Conservation (phyloP, 345 rosid species). For the Corymbia maculata region DNA sequence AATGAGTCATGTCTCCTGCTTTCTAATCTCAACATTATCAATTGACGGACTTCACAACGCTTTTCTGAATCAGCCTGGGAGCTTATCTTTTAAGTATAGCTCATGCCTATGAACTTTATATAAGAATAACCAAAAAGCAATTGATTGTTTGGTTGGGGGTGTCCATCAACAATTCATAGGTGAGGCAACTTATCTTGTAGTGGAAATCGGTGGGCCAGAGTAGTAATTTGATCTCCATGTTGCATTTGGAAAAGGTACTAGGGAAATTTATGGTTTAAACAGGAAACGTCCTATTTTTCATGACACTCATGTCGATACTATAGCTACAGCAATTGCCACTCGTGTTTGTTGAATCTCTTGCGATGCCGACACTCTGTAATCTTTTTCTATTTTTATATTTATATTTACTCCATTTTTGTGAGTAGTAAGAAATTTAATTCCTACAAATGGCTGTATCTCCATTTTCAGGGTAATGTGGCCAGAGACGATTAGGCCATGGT, state of each 20-base stretch:
- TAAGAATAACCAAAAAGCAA: neutral
- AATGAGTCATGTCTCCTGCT: neutral
- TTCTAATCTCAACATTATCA: neutral
- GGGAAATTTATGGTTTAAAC: neutral
- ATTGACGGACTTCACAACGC: neutral
- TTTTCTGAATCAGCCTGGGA: neutral
- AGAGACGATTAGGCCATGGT: conserved; percentile 56
- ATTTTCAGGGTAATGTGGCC: conserved; percentile 54
- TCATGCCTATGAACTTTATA: neutral
- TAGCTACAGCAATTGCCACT: neutral
- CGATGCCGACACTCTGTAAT: neutral
- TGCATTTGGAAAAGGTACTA: neutral
- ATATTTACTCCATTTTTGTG: neutral
- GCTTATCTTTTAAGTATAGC: neutral
- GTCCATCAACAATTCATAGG: neutral
- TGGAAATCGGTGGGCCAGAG: neutral
- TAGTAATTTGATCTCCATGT: neutral
- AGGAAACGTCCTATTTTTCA: neutral
- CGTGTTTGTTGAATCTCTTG: neutral
- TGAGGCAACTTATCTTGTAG: neutral
- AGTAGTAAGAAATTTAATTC: neutral
- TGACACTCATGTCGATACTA: neutral
- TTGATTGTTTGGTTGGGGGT: neutral
- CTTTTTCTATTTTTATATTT: neutral
- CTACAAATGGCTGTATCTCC: neutral